Evolutionary conservation across 225 moss, liverwort and hornwort species (phyloP), one percentile per base, ranked within the genome.

Genomic region (Antitrichia curtipendula): DNA sequence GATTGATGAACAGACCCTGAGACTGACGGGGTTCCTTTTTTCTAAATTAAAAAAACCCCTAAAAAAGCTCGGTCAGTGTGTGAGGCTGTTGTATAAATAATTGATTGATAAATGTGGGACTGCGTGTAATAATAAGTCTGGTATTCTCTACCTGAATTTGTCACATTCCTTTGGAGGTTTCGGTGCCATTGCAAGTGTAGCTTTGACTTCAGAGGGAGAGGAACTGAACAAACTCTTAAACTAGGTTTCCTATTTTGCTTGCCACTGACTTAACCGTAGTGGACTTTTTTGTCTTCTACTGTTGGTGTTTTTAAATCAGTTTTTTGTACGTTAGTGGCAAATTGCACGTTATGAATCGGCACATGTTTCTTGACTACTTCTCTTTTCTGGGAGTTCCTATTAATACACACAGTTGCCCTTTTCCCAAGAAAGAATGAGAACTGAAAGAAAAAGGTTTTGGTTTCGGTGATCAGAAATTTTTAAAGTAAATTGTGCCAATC

Each of bases 91-190:
- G n/a, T n/a, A n/a, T n/a, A n/a, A n/a, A n/a, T n/a, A n/a, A n/a
- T n/a, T n/a, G n/a, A 27, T 47, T 34, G 34, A 75, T 34, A 63
- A 75, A 75, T n/a, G 54, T 75, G 57, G 86, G 89, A 84, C 81
- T 5, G 91, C 41, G 89, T 91, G 91, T 53, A 89, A 91, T 91
- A 75, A 75, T 75, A 84, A 74, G 80, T 59, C 65, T 77, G 77
- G 25, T 52, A 10, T 25, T 47, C 81, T 68, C 52, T 7, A 71
- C 31, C 66, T 29, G 73, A 29, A 49, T 72, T 91, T 91, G 83
- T 78, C 86, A 88, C 86, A 86, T 86, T 63, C 49, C 50, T 69
- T 80, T 88, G 57, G 38, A 53, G 38, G 62, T n/a, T 78, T 40
- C 58, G 78, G 78, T 78, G 58, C 58, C 5, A n/a, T 40, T 19